A percentile compares a stretch with the other conserved stretches of the same genome.
Conservation (phyloP, 306 rosid species). For the Ormosia emarginata region DNA sequence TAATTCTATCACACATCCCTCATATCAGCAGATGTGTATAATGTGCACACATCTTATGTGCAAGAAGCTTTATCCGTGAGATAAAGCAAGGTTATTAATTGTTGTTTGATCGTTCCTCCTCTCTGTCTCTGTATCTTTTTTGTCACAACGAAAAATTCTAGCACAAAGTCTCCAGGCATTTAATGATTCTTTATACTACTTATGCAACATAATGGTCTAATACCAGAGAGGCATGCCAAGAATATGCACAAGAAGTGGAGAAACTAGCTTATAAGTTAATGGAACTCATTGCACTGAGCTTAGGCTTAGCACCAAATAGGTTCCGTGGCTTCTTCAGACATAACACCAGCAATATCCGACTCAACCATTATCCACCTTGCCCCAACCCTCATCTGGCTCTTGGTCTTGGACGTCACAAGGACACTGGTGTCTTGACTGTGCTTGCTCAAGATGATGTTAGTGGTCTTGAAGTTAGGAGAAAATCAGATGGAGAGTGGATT, state of each 20-base stretch:
- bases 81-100: too few species aligned
- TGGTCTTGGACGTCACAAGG: constrained; percentile 90
- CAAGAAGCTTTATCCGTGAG: too few species aligned
- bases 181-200: background rate
- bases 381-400: constrained; percentile 70
- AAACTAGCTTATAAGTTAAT: constrained; percentile 58
- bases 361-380: constrained; percentile 77
- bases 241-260: constrained; percentile 55
- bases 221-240: constrained; percentile 58
- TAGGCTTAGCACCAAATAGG: constrained; percentile 49
- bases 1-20: too few species aligned
- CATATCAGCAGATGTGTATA: too few species aligned
- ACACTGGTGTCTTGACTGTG: constrained; percentile 62
- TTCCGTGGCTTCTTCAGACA: constrained; percentile 46
- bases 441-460: constrained; percentile 79
- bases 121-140: background rate
- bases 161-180: background rate
- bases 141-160: background rate
- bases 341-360: constrained; percentile 51
- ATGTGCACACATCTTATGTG: too few species aligned
- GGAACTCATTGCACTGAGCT: constrained; percentile 55
- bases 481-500: constrained; percentile 70
- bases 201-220: background rate
- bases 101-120: background rate
- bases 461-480: constrained; percentile 63